Percentiles rank a stretch among this genome's conserved stretches.
Evolutionary conservation across 2,329 filamentous ascomycete genomes (phyloP).

Genomic region (Phaeosphaeria sp.): DNA sequence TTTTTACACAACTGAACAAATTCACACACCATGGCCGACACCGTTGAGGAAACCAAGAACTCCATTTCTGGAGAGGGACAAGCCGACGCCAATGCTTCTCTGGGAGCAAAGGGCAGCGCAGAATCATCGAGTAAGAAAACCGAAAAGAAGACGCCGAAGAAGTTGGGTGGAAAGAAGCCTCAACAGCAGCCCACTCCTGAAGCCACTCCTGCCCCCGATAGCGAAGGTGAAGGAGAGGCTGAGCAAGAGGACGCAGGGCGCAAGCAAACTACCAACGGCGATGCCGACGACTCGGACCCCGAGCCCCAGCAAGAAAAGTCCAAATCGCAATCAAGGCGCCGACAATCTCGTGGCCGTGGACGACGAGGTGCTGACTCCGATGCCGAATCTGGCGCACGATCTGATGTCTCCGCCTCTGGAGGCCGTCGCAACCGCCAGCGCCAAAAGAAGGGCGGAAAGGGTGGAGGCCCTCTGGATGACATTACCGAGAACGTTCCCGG

Average conservation of each 20-base stretch:
- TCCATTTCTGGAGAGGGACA: slow-evolving; percentile 47
- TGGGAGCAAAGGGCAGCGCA: slow-evolving; percentile 45
- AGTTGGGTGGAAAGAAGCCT: slow-evolving; percentile 55
- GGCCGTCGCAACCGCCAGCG: slow-evolving; percentile 64
- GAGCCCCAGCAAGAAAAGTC: slow-evolving; percentile 55
- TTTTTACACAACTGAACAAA: slow-evolving; percentile 11
- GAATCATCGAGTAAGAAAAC: slow-evolving; percentile 53
- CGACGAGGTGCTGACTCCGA: slow-evolving; percentile 57
- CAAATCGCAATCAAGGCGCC: slow-evolving; percentile 54
- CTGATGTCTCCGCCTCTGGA: slow-evolving; percentile 59
- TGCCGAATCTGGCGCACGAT: slow-evolving; percentile 61
- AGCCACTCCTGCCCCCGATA: slow-evolving; percentile 54
- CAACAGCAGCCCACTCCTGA: slow-evolving; percentile 55
- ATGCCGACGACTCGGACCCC: slow-evolving; percentile 51
- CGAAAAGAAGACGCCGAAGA: slow-evolving; percentile 58
- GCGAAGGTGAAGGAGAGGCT: slow-evolving; percentile 52
- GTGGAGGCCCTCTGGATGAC: slow-evolving; percentile 59
- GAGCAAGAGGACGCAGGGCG: slow-evolving; percentile 51
- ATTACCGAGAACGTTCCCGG: slow-evolving; percentile 62
- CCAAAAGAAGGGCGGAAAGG: slow-evolving; percentile 55
- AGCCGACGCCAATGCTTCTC: slow-evolving; percentile 44
- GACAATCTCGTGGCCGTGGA: slow-evolving; percentile 58
- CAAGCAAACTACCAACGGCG: slow-evolving; percentile 43
- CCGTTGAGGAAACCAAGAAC: slow-evolving; percentile 46
- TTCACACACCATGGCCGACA: slow-evolving; percentile 45